phyloP scores from a whole-genome alignment of 202 grass and related monocot genomes.

The Carex sylvatica region DNA sequence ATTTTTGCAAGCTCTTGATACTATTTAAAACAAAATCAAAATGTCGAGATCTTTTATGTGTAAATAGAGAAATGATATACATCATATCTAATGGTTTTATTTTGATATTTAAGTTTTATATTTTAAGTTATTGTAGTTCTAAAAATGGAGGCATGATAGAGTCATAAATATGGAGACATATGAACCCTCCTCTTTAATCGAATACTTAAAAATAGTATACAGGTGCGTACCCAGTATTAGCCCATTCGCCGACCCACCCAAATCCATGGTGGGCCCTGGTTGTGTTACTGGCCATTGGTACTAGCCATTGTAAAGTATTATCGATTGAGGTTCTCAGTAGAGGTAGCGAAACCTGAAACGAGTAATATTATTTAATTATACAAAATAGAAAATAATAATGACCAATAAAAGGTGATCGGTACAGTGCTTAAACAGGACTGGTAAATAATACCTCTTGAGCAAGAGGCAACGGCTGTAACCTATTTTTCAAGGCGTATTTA shows the following conservation, averaged over 20 bases:
- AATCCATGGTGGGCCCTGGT: constrained; percentile 78
- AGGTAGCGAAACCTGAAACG: constrained; percentile 46
- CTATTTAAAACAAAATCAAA: too few species aligned
- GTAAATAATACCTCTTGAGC: constrained; percentile 47
- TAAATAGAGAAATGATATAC: too few species aligned
- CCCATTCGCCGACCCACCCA: constrained; percentile 98
- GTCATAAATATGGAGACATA: too few species aligned
- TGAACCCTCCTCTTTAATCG: neutral
- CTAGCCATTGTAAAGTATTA: constrained; percentile 81
- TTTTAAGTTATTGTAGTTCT: too few species aligned
- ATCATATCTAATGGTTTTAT: too few species aligned
- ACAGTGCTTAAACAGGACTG: neutral
- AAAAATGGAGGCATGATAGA: too few species aligned
- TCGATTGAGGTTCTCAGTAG: constrained; percentile 65
- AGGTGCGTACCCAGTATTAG: constrained; percentile 56
- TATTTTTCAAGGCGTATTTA: constrained; percentile 48
- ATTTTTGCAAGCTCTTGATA: too few species aligned
- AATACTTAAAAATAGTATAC: neutral
- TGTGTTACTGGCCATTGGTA: constrained; percentile 79
- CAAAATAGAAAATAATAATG: constrained; percentile 20
- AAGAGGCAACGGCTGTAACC: constrained; percentile 41
- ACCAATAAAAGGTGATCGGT: neutral
- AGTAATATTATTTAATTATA: neutral
- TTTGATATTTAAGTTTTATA: too few species aligned
- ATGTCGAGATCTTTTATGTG: too few species aligned